Conservation (phyloP, 805 yeast genomes). For the Candida saitoana region DNA sequence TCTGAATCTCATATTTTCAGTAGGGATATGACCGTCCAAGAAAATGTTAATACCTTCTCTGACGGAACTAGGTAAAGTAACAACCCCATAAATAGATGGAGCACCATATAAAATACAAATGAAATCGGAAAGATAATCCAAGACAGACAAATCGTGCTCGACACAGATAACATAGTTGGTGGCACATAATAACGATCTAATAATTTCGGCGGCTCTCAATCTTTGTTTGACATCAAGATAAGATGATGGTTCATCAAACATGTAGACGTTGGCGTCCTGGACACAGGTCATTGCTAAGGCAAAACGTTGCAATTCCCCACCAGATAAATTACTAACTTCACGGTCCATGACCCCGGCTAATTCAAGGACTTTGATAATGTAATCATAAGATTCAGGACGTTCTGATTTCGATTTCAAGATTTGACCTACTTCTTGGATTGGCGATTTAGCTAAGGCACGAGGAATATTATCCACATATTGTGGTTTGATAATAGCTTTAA, state of each 20-base stretch:
- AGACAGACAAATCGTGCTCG: constrained; percentile 96
- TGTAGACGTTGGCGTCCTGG: constrained; percentile 90
- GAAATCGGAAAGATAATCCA: constrained; percentile 94
- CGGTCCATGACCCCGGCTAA: constrained; percentile 72
- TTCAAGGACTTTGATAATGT: constrained; percentile 67
- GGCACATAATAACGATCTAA: constrained; percentile 76
- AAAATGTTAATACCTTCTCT: constrained; percentile 99
- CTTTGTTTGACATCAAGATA: constrained; percentile 98
- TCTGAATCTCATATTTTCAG: constrained; percentile 96
- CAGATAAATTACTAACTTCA: constrained; percentile 86
- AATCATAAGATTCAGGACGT: constrained; percentile 62
- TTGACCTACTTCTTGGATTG: constrained; percentile 80
- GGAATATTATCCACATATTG: constrained; percentile 98
- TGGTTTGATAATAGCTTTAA: constrained; percentile 96
- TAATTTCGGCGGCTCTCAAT: constrained; percentile 92
- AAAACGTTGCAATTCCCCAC: constrained; percentile 98
- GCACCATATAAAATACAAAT: constrained; percentile 97
- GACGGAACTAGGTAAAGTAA: constrained; percentile 91
- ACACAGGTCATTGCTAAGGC: constrained; percentile 97
- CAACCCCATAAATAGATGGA: constrained; percentile 98
- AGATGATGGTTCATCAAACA: constrained; percentile 99
- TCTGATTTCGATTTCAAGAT: constrained; percentile 74
- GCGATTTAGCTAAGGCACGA: constrained; percentile 85
- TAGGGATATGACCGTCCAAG: constrained; percentile 95
- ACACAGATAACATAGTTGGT: constrained; percentile 89